phyloP scores from a whole-genome alignment of 257 asterid species.

The Plantago elongata region DNA sequence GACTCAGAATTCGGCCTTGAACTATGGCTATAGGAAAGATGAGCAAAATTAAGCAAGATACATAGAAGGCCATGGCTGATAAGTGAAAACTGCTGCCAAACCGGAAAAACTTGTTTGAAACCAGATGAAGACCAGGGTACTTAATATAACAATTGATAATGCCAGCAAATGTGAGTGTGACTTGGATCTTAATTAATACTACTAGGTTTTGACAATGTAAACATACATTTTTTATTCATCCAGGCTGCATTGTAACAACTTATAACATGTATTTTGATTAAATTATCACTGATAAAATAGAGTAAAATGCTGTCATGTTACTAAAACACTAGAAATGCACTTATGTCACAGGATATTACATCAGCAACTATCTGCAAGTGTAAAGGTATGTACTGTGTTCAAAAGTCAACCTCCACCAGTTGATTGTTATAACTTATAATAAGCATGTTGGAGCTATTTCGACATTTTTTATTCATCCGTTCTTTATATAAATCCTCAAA shows the following conservation, averaged over 20 bases:
- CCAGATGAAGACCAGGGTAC: not conserved
- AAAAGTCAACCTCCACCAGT: no score
- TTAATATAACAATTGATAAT: not conserved
- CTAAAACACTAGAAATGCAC: not conserved
- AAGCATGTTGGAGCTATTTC: not conserved
- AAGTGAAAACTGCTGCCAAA: not conserved
- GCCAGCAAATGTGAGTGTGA: not conserved
- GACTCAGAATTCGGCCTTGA: slow-evolving; percentile 3
- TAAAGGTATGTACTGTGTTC: not conserved
- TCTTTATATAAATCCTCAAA: not conserved
- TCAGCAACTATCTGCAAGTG: not conserved
- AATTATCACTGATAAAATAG: no score
- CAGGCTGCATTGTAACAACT: not conserved
- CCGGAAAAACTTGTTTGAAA: not conserved
- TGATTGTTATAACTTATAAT: no score
- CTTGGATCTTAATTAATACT: not conserved
- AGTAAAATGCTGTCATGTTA: no score
- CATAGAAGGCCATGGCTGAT: slow-evolving; percentile 4
- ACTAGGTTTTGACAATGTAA: not conserved
- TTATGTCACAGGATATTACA: not conserved
- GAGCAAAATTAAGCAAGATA: not conserved
- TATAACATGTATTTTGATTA: no score
- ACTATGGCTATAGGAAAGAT: not conserved
- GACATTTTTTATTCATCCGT: not conserved
- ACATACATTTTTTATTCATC: not conserved